A percentile compares a stretch with the other conserved stretches of the same genome.
These are phyloP conservation scores for Linum lewisii DNA, from an alignment of 345 rosid species.

Conservation along the genomic window DNA sequence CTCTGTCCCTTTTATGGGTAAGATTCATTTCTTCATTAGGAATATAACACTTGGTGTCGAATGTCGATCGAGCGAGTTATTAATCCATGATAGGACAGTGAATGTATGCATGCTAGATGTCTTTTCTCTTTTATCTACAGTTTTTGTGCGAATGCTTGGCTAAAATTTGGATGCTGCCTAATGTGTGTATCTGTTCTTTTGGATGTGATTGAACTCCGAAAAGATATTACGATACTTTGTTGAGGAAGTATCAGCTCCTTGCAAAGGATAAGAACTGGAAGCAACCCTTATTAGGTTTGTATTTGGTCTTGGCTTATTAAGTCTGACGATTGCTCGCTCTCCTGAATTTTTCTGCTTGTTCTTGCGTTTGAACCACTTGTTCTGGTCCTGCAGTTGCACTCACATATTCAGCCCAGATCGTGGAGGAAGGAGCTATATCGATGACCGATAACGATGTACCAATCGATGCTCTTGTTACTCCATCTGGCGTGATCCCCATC, in stretches of 20 bases:
- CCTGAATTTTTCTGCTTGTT: background rate
- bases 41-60: too few species aligned
- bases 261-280: conserved; percentile 65
- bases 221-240: conserved; percentile 76
- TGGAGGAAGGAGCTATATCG: conserved; percentile 62
- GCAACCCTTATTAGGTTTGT: conserved; percentile 62
- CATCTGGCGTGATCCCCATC: conserved; percentile 59
- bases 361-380: conserved; percentile 1
- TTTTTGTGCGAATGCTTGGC: background rate
- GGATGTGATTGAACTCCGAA: conserved; percentile 16
- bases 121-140: background rate
- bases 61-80: too few species aligned
- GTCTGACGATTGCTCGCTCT: background rate
- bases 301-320: conserved; percentile 1
- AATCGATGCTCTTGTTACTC: conserved; percentile 71
- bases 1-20: too few species aligned
- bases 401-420: conserved; percentile 73
- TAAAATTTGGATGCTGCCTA: background rate
- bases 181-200: conserved; percentile 14
- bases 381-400: conserved; percentile 58
- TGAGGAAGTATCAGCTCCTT: conserved; percentile 60
- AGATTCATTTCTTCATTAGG: too few species aligned
- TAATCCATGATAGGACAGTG: too few species aligned
- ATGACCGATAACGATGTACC: conserved; percentile 48
- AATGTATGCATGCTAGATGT: background rate